A percentile compares a stretch with the other conserved stretches of the same genome.
Conservation (phyloP, 2,329 filamentous ascomycete genomes). For the Delphinella strobiligena region DNA sequence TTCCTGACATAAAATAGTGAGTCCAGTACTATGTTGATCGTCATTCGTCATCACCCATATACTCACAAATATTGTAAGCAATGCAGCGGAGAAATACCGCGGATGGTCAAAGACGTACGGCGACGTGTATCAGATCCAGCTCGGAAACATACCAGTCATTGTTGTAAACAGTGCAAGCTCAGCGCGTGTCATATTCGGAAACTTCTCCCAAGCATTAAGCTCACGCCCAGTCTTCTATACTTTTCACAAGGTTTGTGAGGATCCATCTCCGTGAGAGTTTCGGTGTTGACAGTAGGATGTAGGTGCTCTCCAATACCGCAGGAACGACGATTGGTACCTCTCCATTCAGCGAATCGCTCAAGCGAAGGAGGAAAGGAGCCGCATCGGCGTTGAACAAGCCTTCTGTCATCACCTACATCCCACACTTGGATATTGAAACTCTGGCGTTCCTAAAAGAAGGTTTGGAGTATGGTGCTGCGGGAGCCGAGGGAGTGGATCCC, state of each 20-base stretch:
- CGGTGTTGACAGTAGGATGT: slow-evolving; percentile 4
- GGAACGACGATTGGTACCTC: slow-evolving; percentile 58
- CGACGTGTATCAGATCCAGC: slow-evolving; percentile 33
- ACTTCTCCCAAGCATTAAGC: slow-evolving; percentile 29
- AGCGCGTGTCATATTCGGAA: slow-evolving; percentile 29
- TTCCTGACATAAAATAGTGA: slow-evolving; percentile 28
- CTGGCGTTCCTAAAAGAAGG: slow-evolving; percentile 52
- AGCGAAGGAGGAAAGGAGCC: slow-evolving; percentile 52
- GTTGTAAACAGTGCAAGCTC: slow-evolving; percentile 31
- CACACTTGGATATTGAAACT: slow-evolving; percentile 51
- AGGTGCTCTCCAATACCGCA: slow-evolving; percentile 52
- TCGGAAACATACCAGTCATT: slow-evolving; percentile 32
- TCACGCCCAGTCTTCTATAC: slow-evolving; percentile 33
- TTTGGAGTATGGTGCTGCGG: slow-evolving; percentile 44
- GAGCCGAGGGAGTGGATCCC: slow-evolving; percentile 45
- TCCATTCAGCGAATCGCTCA: slow-evolving; percentile 53
- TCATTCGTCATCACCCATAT: no score
- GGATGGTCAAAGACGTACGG: slow-evolving; percentile 30
- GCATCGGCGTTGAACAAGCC: slow-evolving; percentile 55
- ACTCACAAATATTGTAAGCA: no score
- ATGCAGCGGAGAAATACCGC: slow-evolving; percentile 31
- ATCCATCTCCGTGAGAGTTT: neutral
- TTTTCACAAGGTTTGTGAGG: slow-evolving; percentile 28
- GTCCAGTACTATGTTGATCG: no score
- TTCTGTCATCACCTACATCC: slow-evolving; percentile 49